Percentiles rank a stretch among this genome's conserved stretches.
Conservation (phyloP, 306 rosid species). For the Gastrolobium bilobum region DNA sequence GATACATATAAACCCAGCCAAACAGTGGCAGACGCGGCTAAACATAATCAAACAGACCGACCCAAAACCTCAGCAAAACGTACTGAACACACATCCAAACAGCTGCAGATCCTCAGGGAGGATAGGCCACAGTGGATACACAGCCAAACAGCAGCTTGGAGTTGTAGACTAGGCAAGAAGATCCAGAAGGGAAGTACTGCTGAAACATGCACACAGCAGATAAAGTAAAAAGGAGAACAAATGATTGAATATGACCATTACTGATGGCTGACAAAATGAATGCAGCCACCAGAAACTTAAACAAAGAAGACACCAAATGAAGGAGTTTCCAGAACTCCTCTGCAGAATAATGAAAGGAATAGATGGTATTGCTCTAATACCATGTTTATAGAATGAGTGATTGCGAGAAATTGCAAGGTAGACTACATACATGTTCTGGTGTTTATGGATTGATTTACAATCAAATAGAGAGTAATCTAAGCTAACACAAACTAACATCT, state of each 20-base stretch:
- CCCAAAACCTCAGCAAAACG: background rate
- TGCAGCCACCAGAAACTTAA: conserved; percentile 1
- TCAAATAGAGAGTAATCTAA: background rate
- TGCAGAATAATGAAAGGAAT: background rate
- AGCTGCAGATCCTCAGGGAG: background rate
- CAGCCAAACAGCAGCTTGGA: background rate
- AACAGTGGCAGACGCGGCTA: background rate
- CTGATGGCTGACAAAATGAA: background rate
- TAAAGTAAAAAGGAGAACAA: conserved; percentile 2
- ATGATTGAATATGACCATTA: background rate
- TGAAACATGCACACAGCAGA: background rate
- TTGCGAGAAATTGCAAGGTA: background rate
- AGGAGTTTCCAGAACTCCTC: background rate
- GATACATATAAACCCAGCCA: conserved; percentile 26
- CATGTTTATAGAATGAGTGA: background rate
- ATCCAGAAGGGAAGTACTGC: background rate
- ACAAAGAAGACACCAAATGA: background rate
- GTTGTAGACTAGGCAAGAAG: background rate
- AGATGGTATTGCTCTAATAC: background rate
- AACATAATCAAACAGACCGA: conserved; percentile 10
- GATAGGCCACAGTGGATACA: conserved; percentile 6
- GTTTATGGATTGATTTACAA: background rate
- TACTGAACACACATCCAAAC: background rate
- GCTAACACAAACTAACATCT: background rate
- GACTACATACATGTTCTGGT: background rate